Evolutionary conservation across 1,284 basidiomycete genomes (phyloP).

Genomic region (Ganoderma sinense): DNA sequence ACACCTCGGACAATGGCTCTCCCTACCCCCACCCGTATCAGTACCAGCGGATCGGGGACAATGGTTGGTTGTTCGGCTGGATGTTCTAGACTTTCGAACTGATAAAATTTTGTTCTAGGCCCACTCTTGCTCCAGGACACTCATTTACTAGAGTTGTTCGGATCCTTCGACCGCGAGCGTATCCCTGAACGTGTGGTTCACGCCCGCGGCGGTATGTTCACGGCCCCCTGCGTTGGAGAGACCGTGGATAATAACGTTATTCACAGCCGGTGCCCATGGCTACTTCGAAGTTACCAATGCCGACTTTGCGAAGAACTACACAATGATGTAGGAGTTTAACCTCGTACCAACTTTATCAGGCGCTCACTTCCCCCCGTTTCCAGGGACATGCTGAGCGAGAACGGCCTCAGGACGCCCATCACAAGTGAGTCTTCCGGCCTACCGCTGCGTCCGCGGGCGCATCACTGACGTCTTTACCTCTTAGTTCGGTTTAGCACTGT

Average conservation of each 20-base stretch:
- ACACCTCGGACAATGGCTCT: constrained; percentile 39
- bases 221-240: background rate
- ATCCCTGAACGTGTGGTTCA: constrained; percentile 51
- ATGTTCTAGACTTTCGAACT: background rate
- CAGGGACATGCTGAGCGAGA: constrained; percentile 36
- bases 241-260: constrained; percentile 4
- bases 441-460: background rate
- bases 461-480: constrained; percentile 46
- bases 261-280: constrained; percentile 59
- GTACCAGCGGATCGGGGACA: constrained; percentile 52
- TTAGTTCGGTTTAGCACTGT: constrained; percentile 91
- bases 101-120: constrained; percentile 13
- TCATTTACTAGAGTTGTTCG: constrained; percentile 51
- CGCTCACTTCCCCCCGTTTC: constrained; percentile 41
- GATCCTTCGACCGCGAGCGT: constrained; percentile 67
- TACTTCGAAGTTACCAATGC: constrained; percentile 55
- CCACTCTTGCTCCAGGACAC: constrained; percentile 35
- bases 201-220: constrained; percentile 45
- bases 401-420: constrained; percentile 33
- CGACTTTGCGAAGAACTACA: constrained; percentile 35
- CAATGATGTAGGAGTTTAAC: constrained; percentile 33
- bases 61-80: constrained; percentile 27
- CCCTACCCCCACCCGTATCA: constrained; percentile 44
- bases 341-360: constrained; percentile 55
- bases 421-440: constrained; percentile 24